Conservation (phyloP, 1,284 basidiomycete species). For the Ustilago cynodontis region DNA sequence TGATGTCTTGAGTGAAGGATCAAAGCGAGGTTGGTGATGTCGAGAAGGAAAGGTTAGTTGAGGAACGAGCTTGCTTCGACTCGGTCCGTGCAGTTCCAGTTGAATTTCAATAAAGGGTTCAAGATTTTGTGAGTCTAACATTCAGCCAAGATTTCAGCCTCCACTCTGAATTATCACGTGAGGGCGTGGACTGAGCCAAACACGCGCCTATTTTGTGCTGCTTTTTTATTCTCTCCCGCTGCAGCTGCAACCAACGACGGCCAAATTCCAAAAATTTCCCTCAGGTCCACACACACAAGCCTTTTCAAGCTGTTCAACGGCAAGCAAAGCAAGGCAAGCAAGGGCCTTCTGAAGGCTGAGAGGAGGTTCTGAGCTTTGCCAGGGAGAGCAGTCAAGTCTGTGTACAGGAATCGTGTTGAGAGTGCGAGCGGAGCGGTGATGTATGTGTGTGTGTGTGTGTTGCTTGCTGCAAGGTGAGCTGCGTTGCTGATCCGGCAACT, state of each 20-base stretch:
- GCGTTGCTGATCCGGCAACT: slow-evolving; percentile 38
- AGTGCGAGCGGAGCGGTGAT: slow-evolving; percentile 4
- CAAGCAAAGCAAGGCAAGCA: background rate
- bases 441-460: slow-evolving; percentile 11
- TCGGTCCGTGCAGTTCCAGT: slow-evolving; percentile 31
- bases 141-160: slow-evolving; percentile 7
- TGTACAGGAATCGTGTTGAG: too few species aligned
- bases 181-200: slow-evolving; percentile 34
- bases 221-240: slow-evolving; percentile 14
- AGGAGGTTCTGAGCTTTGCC: slow-evolving; percentile 5
- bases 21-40: too few species aligned
- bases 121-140: slow-evolving; percentile 22
- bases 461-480: slow-evolving; percentile 22
- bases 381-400: background rate
- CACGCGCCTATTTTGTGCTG: slow-evolving; percentile 39
- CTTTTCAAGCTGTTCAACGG: too few species aligned
- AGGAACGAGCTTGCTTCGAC: too few species aligned
- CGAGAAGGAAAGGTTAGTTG: too few species aligned
- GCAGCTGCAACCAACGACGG: slow-evolving; percentile 14
- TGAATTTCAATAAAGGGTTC: background rate
- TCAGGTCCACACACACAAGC: slow-evolving; percentile 10
- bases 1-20: background rate
- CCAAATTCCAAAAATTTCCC: slow-evolving; percentile 11
- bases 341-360: background rate
- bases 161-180: slow-evolving; percentile 41